Percentiles rank a stretch among this genome's conserved stretches.
phyloP scores from a whole-genome alignment of 495 filamentous ascomycete species.

The Parmelia sp. region DNA sequence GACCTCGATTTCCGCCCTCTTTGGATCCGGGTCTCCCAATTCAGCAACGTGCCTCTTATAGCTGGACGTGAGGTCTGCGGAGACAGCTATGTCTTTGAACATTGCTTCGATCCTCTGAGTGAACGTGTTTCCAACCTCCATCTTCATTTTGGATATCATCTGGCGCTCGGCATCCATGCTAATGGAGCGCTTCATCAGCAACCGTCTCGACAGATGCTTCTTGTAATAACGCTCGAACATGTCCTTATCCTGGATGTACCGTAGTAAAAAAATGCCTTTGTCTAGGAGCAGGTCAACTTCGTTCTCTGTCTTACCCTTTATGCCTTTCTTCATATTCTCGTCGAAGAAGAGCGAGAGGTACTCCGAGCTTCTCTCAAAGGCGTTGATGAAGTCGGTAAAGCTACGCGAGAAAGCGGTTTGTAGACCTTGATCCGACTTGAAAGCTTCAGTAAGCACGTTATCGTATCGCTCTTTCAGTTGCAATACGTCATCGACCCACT shows the following conservation, averaged over 20 bases:
- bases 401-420: conserved; percentile 76
- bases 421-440: conserved; percentile 66
- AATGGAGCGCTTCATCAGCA: conserved; percentile 79
- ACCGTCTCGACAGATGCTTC: conserved; percentile 81
- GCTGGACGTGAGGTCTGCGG: conserved; percentile 70
- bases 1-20: conserved; percentile 69
- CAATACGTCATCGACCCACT: conserved; percentile 92
- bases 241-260: conserved; percentile 87
- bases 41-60: conserved; percentile 64
- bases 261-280: conserved; percentile 79
- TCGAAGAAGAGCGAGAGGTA: conserved; percentile 96
- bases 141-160: conserved; percentile 94
- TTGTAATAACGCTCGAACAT: conserved; percentile 98
- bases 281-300: conserved; percentile 86
- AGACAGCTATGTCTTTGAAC: conserved; percentile 96
- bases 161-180: conserved; percentile 88
- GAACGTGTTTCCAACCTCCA: conserved; percentile 90
- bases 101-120: conserved; percentile 89
- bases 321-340: conserved; percentile 87
- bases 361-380: conserved; percentile 74
- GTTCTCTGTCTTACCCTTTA: conserved; percentile 83
- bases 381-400: conserved; percentile 86
- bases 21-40: conserved; percentile 58
- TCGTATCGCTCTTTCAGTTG: conserved; percentile 86
- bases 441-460: conserved; percentile 60